Percentiles rank a stretch among this genome's conserved stretches.
These are phyloP conservation scores for Murraya paniculata DNA, from an alignment of 345 rosid species.

Conservation along the genomic window DNA sequence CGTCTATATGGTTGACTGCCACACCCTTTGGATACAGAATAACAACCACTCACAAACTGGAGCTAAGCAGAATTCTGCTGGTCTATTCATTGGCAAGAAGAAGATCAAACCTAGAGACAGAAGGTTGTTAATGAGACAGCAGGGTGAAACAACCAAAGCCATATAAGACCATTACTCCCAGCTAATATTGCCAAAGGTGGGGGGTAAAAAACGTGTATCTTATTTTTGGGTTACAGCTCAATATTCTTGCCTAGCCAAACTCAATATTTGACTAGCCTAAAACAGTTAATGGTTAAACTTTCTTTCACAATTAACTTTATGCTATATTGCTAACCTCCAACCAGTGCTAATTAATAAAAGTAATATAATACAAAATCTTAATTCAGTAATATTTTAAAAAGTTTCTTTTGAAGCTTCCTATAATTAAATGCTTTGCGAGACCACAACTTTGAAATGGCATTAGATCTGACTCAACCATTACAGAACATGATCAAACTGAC, in stretches of 20 bases:
- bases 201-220: neutral
- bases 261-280: neutral
- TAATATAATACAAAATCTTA: neutral
- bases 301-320: neutral
- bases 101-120: conserved; percentile 9
- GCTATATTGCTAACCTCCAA: neutral
- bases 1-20: conserved; percentile 7
- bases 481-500: neutral
- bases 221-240: neutral
- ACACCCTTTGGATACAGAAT: conserved; percentile 24
- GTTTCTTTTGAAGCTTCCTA: neutral
- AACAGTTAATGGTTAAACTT: neutral
- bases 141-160: neutral
- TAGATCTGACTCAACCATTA: neutral
- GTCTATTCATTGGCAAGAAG: neutral
- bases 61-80: conserved; percentile 18
- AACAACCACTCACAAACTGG: conserved; percentile 19
- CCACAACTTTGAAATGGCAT: neutral
- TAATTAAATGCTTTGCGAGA: neutral
- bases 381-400: neutral
- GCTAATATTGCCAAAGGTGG: neutral
- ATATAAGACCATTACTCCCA: neutral
- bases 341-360: neutral
- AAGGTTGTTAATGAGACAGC: conserved; percentile 1
- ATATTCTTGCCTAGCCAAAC: neutral